phyloP scores from a whole-genome alignment of 1,139 yeast species.

The Meyerozyma guilliermondii region DNA sequence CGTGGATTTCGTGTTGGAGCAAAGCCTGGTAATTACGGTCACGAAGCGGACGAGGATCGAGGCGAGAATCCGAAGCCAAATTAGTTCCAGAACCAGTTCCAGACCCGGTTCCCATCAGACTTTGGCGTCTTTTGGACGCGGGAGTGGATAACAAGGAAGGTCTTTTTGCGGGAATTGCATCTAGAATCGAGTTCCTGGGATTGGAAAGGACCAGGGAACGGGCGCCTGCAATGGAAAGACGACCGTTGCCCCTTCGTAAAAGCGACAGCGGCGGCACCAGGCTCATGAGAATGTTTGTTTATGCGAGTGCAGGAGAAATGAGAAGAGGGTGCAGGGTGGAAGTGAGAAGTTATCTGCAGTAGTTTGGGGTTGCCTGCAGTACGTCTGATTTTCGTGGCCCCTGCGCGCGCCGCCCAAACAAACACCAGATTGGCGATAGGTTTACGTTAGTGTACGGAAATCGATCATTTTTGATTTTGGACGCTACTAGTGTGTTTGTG shows the following conservation, averaged over 20 bases:
- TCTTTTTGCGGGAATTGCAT: constrained; percentile 19
- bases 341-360: too few species aligned
- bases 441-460: background rate
- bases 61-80: too few species aligned
- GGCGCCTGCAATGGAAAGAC: background rate
- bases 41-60: constrained; percentile 76
- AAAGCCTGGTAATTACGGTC: constrained; percentile 64
- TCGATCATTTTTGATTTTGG: background rate
- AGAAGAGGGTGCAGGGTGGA: too few species aligned
- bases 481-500: background rate
- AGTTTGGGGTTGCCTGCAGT: background rate
- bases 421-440: background rate
- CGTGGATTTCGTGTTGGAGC: constrained; percentile 63
- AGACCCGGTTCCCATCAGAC: constrained; percentile 9
- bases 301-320: background rate
- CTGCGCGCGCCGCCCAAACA: background rate
- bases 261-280: constrained; percentile 1
- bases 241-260: constrained; percentile 1
- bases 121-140: constrained; percentile 32
- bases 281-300: background rate
- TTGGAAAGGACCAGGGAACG: constrained; percentile 1
- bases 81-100: too few species aligned
- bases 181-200: background rate
- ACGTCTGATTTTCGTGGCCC: too few species aligned
- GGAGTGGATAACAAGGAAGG: constrained; percentile 37